These are phyloP conservation scores for Polychytrium aggregatum DNA, from an alignment of 192 early-diverging fungal genomes.

Conservation along the genomic window DNA sequence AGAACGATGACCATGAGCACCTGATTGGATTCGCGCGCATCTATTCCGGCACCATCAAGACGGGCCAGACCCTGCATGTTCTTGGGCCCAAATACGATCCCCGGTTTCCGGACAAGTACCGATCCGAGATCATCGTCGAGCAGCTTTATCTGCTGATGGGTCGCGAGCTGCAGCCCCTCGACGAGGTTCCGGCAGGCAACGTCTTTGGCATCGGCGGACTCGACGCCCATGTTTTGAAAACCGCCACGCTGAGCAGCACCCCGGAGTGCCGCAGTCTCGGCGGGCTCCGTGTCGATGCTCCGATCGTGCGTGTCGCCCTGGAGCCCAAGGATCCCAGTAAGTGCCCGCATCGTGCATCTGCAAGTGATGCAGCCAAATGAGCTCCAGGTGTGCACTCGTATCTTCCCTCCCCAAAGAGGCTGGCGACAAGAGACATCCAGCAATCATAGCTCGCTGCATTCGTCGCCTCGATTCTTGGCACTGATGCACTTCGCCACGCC, in stretches of 20 bases:
- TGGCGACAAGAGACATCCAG: too few species aligned
- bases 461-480: too few species aligned
- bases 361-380: too few species aligned
- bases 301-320: conserved; percentile 93
- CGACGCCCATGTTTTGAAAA: conserved; percentile 98
- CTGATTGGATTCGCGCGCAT: conserved; percentile 99
- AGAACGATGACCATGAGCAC: too few species aligned
- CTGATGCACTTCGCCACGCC: too few species aligned
- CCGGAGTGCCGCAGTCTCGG: conserved; percentile 98
- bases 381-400: too few species aligned
- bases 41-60: conserved; percentile 92
- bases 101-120: conserved; percentile 83
- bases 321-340: conserved; percentile 96
- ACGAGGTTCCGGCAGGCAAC: conserved; percentile 98
- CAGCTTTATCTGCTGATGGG: conserved; percentile 99
- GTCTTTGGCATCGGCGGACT: conserved; percentile 97
- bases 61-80: conserved; percentile 97
- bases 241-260: conserved; percentile 91
- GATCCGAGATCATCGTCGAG: conserved; percentile 92
- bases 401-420: too few species aligned
- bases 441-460: too few species aligned
- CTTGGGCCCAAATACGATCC: conserved; percentile 89
- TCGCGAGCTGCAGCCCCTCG: conserved; percentile 91
- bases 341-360: too few species aligned
- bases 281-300: conserved; percentile 99